phyloP scores from a whole-genome alignment of 23 red algal genomes.

The Gracilaria domingensis region DNA sequence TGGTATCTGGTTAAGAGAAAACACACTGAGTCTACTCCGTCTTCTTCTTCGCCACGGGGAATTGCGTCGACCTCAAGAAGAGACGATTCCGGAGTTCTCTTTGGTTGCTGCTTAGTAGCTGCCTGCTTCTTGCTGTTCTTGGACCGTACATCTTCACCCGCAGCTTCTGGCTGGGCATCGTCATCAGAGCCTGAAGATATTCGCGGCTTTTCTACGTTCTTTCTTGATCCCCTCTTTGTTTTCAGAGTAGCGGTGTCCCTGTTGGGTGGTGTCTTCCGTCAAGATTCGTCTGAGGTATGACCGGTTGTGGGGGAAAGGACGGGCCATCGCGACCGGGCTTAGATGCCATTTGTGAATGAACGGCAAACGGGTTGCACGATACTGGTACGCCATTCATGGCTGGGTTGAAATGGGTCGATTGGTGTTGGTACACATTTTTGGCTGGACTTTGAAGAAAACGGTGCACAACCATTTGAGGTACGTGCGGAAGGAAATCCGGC shows the following conservation, averaged over 20 bases:
- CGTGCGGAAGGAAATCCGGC: neutral
- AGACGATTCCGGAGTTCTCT: neutral
- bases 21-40: slow-evolving; percentile 6
- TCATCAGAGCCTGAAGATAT: slow-evolving; percentile 2
- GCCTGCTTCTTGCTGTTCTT: neutral
- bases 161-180: neutral
- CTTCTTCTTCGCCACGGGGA: slow-evolving; percentile 21
- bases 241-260: neutral
- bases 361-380: neutral
- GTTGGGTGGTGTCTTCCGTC: neutral
- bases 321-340: neutral
- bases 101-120: neutral
- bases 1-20: neutral
- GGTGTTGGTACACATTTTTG: neutral
- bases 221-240: neutral
- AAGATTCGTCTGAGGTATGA: neutral
- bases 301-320: neutral
- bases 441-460: slow-evolving; percentile 11
- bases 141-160: neutral
- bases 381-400: neutral
- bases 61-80: slow-evolving; percentile 23
- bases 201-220: neutral
- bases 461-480: slow-evolving; percentile 19
- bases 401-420: slow-evolving; percentile 9
- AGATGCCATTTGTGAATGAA: too few species aligned